Percentiles rank a stretch among this genome's conserved stretches.
Conservation (phyloP, 2,329 filamentous ascomycete genomes). For the Fusarium poae region DNA sequence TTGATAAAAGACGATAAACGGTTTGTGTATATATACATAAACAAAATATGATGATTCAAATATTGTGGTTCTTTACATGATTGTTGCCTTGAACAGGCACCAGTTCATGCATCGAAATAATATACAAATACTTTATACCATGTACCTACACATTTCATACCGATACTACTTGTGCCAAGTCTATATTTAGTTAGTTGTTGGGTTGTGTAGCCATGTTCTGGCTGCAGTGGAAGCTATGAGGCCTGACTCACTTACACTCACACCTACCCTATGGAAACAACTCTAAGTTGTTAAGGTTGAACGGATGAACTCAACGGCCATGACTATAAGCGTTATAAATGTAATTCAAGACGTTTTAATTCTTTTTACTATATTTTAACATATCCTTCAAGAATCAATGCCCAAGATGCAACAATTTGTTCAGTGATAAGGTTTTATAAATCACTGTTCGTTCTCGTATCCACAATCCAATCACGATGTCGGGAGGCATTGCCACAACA, state of each 20-base stretch:
- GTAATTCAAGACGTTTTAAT: neutral
- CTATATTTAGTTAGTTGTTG: neutral
- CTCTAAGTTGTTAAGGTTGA: neutral
- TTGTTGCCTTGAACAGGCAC: neutral
- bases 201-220: conserved; percentile 9
- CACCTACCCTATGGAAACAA: conserved; percentile 12
- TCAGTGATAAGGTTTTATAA: neutral
- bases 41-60: too few species aligned
- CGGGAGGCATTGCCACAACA: conserved; percentile 22
- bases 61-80: neutral
- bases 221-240: conserved; percentile 4
- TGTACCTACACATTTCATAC: neutral
- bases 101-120: neutral
- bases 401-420: neutral
- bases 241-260: neutral
- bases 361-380: too few species aligned
- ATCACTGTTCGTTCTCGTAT: neutral
- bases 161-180: neutral
- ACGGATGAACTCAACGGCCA: neutral
- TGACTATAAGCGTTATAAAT: neutral
- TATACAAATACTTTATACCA: neutral
- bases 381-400: neutral
- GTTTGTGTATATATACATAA: neutral
- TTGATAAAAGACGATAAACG: neutral
- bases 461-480: conserved; percentile 13